phyloP scores from a whole-genome alignment of 176 grass and related monocot species.

The Saccharum officinarum region DNA sequence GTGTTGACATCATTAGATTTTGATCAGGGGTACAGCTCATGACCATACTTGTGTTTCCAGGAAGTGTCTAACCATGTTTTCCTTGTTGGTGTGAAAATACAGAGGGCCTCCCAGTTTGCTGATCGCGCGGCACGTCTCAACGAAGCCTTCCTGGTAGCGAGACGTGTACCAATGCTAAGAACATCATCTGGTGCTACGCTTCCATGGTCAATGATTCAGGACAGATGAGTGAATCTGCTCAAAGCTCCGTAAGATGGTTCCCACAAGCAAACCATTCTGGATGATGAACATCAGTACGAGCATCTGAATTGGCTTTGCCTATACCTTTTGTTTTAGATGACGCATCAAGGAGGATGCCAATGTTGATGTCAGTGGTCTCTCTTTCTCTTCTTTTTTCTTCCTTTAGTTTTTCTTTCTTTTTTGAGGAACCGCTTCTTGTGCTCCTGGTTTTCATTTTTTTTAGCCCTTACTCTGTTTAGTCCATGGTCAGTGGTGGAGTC shows the following conservation, averaged over 20 bases:
- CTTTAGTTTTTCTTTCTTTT: neutral
- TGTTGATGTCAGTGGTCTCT: neutral
- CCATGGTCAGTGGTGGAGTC: neutral
- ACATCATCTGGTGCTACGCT: slow-evolving; percentile 40
- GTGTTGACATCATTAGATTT: slow-evolving; percentile 16
- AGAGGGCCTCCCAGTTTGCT: slow-evolving; percentile 63
- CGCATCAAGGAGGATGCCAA: neutral
- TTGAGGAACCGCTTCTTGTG: neutral
- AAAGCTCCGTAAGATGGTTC: neutral
- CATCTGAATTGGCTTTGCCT: neutral
- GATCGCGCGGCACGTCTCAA: slow-evolving; percentile 49
- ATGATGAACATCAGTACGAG: slow-evolving; percentile 6
- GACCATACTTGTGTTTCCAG: neutral
- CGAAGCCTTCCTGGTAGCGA: slow-evolving; percentile 64
- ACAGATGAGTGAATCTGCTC: slow-evolving; percentile 44
- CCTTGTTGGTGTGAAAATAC: slow-evolving; percentile 29
- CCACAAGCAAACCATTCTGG: neutral
- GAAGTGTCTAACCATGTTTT: slow-evolving; percentile 25
- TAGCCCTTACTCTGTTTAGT: neutral
- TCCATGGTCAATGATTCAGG: slow-evolving; percentile 64
- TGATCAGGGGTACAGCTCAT: neutral
- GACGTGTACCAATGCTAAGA: slow-evolving; percentile 57
- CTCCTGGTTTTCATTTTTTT: neutral
- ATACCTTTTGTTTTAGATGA: slow-evolving; percentile 2
- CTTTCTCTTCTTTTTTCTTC: neutral